Conservation (phyloP, 495 filamentous ascomycete genomes). For the Cenococcum geophilum region DNA sequence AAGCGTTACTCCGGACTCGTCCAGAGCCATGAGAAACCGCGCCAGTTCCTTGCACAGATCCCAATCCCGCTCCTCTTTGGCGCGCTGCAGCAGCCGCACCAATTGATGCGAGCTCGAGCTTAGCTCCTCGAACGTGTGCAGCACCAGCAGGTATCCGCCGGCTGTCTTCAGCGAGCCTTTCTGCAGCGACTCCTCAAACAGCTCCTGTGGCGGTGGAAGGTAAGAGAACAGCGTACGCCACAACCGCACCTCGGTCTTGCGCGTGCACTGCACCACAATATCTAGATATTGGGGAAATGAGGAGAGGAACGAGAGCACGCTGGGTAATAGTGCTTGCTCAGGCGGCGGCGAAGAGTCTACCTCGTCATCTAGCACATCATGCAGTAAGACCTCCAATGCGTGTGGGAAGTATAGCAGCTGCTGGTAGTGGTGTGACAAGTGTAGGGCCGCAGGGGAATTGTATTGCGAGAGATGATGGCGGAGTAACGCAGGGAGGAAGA, state of each 20-base stretch:
- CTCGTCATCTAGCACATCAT: slow-evolving; percentile 90
- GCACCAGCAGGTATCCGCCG: slow-evolving; percentile 89
- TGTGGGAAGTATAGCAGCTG: slow-evolving; percentile 86
- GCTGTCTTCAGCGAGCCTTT: slow-evolving; percentile 88
- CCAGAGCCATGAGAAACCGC: slow-evolving; percentile 85
- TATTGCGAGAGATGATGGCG: slow-evolving; percentile 66
- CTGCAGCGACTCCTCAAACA: slow-evolving; percentile 86
- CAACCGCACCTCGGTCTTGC: slow-evolving; percentile 91
- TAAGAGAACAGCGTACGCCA: slow-evolving; percentile 92
- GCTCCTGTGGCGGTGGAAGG: slow-evolving; percentile 77
- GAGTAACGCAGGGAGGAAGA: slow-evolving; percentile 85
- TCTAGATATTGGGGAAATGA: slow-evolving; percentile 87
- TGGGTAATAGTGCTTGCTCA: slow-evolving; percentile 70
- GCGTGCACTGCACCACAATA: slow-evolving; percentile 92
- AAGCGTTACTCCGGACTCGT: slow-evolving; percentile 76
- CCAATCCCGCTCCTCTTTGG: slow-evolving; percentile 84
- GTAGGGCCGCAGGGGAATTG: slow-evolving; percentile 66
- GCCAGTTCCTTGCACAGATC: slow-evolving; percentile 94
- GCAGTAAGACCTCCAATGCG: slow-evolving; percentile 84
- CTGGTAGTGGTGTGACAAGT: slow-evolving; percentile 74
- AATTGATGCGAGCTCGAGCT: slow-evolving; percentile 65
- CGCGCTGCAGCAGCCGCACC: slow-evolving; percentile 72
- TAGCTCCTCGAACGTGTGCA: slow-evolving; percentile 87
- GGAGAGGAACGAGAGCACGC: slow-evolving; percentile 80
- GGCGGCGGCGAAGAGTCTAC: slow-evolving; percentile 59